Percentiles rank a stretch among this genome's conserved stretches.
These are phyloP conservation scores for Oryza coarctata DNA, from an alignment of 176 grass and related monocot species.

Conservation along the genomic window DNA sequence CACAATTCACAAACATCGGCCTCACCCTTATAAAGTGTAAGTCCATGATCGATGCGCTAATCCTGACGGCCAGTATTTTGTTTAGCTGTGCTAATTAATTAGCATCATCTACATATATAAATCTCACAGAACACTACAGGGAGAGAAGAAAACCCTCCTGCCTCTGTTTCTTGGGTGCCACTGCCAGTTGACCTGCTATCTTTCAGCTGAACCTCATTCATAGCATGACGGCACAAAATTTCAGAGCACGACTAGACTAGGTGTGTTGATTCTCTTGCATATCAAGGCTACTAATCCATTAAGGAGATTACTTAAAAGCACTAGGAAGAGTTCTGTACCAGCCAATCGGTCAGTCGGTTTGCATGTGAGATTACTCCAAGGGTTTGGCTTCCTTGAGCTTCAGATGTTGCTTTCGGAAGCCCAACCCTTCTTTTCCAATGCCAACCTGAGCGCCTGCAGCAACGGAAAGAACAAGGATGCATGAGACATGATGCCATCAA, in stretches of 20 bases:
- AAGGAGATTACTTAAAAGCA: neutral
- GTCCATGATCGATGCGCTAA: neutral
- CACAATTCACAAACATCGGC: neutral
- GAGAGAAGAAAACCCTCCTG: neutral
- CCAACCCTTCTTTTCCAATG: constrained; percentile 68
- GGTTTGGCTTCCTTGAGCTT: neutral
- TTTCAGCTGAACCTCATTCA: neutral
- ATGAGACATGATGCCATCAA: neutral
- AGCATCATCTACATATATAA: neutral
- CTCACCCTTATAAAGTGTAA: neutral
- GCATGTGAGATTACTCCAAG: neutral
- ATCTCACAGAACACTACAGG: neutral
- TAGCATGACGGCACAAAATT: neutral
- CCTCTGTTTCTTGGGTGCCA: neutral
- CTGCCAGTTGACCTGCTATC: constrained; percentile 4
- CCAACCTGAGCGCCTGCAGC: constrained; percentile 52
- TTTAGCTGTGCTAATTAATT: neutral
- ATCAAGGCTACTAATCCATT: neutral
- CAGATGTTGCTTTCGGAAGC: constrained; percentile 56
- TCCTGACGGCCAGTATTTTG: neutral
- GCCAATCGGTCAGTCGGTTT: neutral
- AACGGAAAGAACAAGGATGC: neutral
- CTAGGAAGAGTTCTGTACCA: neutral
- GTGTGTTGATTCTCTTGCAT: neutral
- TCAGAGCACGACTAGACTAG: neutral